Evolutionary conservation across 2,329 filamentous ascomycete species (phyloP), one percentile per base, ranked within the genome.

Genomic region (Fusarium sp.): DNA sequence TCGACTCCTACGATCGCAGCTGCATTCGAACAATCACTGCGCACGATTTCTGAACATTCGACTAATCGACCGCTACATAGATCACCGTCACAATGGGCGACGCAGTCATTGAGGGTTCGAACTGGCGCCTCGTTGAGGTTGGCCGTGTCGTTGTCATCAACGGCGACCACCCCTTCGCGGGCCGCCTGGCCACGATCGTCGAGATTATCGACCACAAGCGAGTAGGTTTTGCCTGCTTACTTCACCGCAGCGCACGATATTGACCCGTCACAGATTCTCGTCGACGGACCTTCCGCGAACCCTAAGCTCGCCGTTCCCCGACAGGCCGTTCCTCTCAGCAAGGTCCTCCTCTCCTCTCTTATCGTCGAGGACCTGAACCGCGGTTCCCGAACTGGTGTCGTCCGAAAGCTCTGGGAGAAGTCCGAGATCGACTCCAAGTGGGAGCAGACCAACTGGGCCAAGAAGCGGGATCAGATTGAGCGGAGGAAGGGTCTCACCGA

Each of bases 161-260:
- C 84, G 84, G 84, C 79, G 86, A 89, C 81, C 92, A 94, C 81
- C 90, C 91, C 78, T 92, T 86, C 87, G 86, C 87, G 77, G 95
- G 95, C 87, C 93, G 93, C 83, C 90, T 98, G 79, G 97, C 95
- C 80, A 87, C 91, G 79, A 95, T 99, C 81, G 94, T 97, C 85
- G 95, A 99, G 91, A 98, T 99, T 85, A 96, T 99, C 87, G 96
- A 99, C 87, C 95, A 99, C 92, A 98, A 97, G 91, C 94, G 96
- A 87, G 96, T 99, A 97, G 83, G 96, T 94, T 81, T 51, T 60
- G 49, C 49, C 49, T 52, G 60, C 54, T 51, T 53, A 52, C 50
- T 49, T 54, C 63, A 57, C 38, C 46, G 39, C 44, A 48, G 53
- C 45, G 48, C 38, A 56, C 63, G 56, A 65, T 73, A 74, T 76